Percentiles rank a stretch among this genome's conserved stretches.
These are phyloP conservation scores for Solanum aculeatissimum DNA, from an alignment of 305 asterid genomes.

Conservation along the genomic window DNA sequence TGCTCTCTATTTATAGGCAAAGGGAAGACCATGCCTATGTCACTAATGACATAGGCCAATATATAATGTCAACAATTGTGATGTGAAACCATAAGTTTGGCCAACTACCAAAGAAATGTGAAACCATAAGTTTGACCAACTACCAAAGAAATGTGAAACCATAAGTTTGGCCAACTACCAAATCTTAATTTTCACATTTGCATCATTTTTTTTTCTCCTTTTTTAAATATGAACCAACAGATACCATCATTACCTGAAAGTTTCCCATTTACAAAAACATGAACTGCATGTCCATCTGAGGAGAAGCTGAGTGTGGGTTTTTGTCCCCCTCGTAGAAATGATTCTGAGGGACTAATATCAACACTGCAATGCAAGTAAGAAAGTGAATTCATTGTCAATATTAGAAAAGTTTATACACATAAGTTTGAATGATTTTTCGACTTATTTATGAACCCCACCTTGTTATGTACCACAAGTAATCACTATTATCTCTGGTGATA, in stretches of 20 bases:
- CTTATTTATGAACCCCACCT: conserved; percentile 22
- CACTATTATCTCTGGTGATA: conserved; percentile 61
- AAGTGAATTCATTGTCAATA: not conserved
- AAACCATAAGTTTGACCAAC: too few relatives aligned
- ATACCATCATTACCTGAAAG: conserved; percentile 41
- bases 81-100: too few relatives aligned
- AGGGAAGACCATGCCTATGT: too few relatives aligned
- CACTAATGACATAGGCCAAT: too few relatives aligned
- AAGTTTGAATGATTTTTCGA: not conserved
- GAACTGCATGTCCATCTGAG: conserved; percentile 59
- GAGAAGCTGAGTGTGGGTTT: conserved; percentile 39
- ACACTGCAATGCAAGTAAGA: conserved; percentile 21
- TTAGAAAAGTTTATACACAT: not conserved
- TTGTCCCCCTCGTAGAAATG: conserved; percentile 35
- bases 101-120: too few relatives aligned
- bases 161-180: too few relatives aligned
- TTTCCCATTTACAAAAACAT: conserved; percentile 45
- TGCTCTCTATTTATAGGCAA: too few relatives aligned
- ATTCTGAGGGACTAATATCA: conserved; percentile 46
- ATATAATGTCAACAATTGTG: too few relatives aligned
- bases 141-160: too few relatives aligned
- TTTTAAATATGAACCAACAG: too few relatives aligned
- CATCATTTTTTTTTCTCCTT: too few relatives aligned
- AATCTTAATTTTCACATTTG: too few relatives aligned
- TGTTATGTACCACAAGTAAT: conserved; percentile 72